Evolutionary conservation across 805 yeast genomes (phyloP).

Genomic region (Scheffersomyces ergatensis): DNA sequence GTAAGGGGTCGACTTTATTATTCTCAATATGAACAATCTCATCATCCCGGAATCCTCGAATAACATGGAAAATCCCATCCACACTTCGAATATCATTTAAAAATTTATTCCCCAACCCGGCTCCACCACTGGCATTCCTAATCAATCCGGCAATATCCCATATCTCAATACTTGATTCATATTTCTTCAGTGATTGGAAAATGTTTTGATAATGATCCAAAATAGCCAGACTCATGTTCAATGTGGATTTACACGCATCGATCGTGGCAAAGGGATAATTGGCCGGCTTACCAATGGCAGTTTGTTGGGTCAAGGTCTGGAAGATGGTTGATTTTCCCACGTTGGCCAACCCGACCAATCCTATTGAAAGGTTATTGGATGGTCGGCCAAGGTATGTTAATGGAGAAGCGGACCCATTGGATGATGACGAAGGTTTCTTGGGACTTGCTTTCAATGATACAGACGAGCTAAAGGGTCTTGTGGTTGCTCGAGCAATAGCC

Average conservation of each 20-base stretch:
- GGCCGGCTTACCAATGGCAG: slow-evolving; percentile 55
- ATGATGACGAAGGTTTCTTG: too few relatives aligned
- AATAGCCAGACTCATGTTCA: slow-evolving; percentile 49
- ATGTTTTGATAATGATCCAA: slow-evolving; percentile 46
- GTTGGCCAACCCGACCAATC: slow-evolving; percentile 63
- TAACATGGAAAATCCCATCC: slow-evolving; percentile 70
- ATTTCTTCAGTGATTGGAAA: slow-evolving; percentile 47
- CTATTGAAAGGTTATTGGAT: slow-evolving; percentile 36
- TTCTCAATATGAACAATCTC: slow-evolving; percentile 69
- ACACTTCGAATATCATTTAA: slow-evolving; percentile 67
- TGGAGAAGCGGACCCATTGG: too few relatives aligned
- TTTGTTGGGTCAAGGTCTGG: slow-evolving; percentile 53
- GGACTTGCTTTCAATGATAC: too few relatives aligned
- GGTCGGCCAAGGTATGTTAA: slow-evolving; percentile 23
- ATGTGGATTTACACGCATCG: slow-evolving; percentile 66
- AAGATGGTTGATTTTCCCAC: slow-evolving; percentile 49
- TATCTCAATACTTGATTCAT: slow-evolving; percentile 56
- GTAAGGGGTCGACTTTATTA: slow-evolving; percentile 53
- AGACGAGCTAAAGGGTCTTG: too few relatives aligned
- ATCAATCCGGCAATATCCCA: slow-evolving; percentile 73
- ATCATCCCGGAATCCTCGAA: slow-evolving; percentile 60
- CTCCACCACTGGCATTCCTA: slow-evolving; percentile 60
- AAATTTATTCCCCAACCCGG: slow-evolving; percentile 74
- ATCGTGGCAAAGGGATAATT: slow-evolving; percentile 73
- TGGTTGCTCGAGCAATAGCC: too few relatives aligned